Conservation (phyloP, 306 rosid species). For the Rosa multiflora region DNA sequence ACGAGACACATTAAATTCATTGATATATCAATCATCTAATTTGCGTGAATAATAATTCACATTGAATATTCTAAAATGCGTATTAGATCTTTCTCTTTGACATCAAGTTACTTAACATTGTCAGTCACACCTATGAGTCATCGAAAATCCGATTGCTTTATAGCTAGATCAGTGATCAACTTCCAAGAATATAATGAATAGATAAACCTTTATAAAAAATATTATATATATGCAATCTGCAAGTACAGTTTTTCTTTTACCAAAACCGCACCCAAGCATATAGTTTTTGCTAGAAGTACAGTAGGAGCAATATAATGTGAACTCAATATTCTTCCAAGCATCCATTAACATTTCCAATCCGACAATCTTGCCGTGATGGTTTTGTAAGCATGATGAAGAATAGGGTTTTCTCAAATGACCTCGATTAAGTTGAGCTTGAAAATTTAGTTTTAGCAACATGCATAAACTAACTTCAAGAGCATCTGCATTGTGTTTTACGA, state of each 20-base stretch:
- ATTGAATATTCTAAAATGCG: neutral
- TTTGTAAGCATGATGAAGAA: neutral
- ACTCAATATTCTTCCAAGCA: neutral
- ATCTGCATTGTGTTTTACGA: constrained; percentile 25
- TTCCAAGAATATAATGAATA: neutral
- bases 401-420: neutral
- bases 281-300: constrained; percentile 10
- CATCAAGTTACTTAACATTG: constrained; percentile 12
- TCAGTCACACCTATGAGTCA: neutral
- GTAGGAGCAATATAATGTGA: neutral
- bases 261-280: neutral
- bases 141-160: neutral
- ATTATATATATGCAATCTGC: neutral
- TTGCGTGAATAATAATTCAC: neutral
- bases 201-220: neutral
- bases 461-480: neutral
- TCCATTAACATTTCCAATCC: neutral
- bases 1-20: neutral
- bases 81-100: neutral
- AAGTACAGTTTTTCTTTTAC: neutral
- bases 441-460: neutral
- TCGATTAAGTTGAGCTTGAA: neutral
- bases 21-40: neutral
- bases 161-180: neutral
- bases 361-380: constrained; percentile 20